Evolutionary conservation across 1,284 basidiomycete genomes (phyloP), one percentile per base, ranked within the genome.

Genomic region (Boletus coffeatus): DNA sequence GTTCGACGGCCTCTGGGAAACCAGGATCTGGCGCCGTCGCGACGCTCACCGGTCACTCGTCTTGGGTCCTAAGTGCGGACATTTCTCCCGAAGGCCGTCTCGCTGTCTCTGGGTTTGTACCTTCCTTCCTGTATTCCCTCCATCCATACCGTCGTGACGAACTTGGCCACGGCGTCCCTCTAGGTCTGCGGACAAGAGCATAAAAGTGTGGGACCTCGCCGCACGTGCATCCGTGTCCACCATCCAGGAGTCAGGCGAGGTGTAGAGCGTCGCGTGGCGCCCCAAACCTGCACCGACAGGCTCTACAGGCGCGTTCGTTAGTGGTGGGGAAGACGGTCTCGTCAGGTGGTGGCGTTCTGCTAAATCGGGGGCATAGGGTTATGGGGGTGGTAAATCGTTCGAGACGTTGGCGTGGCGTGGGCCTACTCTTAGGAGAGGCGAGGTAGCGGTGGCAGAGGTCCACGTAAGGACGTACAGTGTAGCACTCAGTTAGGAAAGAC

Each of bases 151-250:
- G 29, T 29, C 16, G 32, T 32, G 36, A 29, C 18, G 18, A 57
- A 29, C 29, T 29, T 29, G 29, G 29, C 29, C 29, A 29, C 29
- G 29, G 29, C 36, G 18, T 52, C 41, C 39, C 21, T 53, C 18
- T 48, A 92, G 91, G 13, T 92, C 91, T 55, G 89, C 92, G 13
- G 93, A 96, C 75, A 90, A 88, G 72, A 87, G 29, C n/a, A 86
- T 93, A 68, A 93, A 93, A 72, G 84, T 95, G 3, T 96, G 93
- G 93, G 93, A 96, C 70, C 83, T 95, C 56, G 84, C 81, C 2
- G 83, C 92, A 36, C 86, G 92, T 8, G 79, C 87, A 1, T 86
- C 87, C 32, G 92, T 95, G 5, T 90, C 86, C 39, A 93, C 90
- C 0, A 81, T 88, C 5, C 84, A 88, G 67, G 89, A 93, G 58